Percentiles rank a stretch among this genome's conserved stretches.
Conservation (phyloP, 371 early-diverging fungal species). For the Lichtheimia corymbifera region DNA sequence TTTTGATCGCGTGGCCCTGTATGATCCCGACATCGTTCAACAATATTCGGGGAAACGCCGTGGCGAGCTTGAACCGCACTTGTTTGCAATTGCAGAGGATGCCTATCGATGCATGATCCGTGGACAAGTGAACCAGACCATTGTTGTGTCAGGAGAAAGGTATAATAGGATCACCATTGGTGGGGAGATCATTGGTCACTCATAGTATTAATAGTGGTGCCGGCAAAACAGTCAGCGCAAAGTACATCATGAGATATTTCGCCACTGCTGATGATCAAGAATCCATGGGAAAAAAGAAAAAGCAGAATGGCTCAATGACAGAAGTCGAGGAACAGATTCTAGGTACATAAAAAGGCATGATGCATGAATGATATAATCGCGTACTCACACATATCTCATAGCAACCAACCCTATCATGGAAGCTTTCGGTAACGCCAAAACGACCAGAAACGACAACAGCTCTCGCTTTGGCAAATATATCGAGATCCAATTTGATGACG, state of each 20-base stretch:
- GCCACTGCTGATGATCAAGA: slow-evolving; percentile 79
- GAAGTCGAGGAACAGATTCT: slow-evolving; percentile 77
- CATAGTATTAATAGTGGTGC: slow-evolving; percentile 60
- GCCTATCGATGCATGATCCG: slow-evolving; percentile 92
- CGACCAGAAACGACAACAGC: slow-evolving; percentile 97
- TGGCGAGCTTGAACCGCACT: slow-evolving; percentile 95
- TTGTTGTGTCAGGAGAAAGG: slow-evolving; percentile 97
- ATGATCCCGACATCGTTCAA: slow-evolving; percentile 82
- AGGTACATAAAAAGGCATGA: slow-evolving; percentile 20
- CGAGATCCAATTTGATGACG: slow-evolving; percentile 83
- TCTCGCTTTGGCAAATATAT: slow-evolving; percentile 99
- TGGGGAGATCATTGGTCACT: background rate
- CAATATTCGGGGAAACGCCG: slow-evolving; percentile 89
- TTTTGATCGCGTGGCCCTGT: slow-evolving; percentile 86
- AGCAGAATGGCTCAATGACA: slow-evolving; percentile 47
- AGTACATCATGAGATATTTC: slow-evolving; percentile 96
- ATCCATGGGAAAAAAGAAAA: slow-evolving; percentile 25
- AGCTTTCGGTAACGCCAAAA: slow-evolving; percentile 99
- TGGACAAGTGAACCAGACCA: slow-evolving; percentile 90
- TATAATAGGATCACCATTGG: slow-evolving; percentile 11
- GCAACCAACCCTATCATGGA: slow-evolving; percentile 99
- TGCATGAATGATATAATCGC: background rate
- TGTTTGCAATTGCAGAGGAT: slow-evolving; percentile 97
- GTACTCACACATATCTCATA: slow-evolving; percentile 6
- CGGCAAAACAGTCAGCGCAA: slow-evolving; percentile 93